A percentile compares a stretch with the other conserved stretches of the same genome.
Evolutionary conservation across 2,329 filamentous ascomycete species (phyloP).

Genomic region (Fusarium longipes): DNA sequence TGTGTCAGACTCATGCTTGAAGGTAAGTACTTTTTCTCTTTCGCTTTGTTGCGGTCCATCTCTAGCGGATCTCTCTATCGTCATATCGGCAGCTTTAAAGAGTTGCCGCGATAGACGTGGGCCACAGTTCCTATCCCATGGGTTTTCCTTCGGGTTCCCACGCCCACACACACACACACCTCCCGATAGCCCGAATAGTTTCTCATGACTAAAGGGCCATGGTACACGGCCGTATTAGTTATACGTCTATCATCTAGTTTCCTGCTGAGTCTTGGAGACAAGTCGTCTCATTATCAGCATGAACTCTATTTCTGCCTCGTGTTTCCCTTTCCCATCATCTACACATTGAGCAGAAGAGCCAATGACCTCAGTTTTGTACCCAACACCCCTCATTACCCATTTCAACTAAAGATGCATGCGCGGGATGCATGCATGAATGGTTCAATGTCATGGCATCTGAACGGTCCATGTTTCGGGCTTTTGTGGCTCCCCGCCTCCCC

Average conservation of each 20-base stretch:
- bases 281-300: not conserved
- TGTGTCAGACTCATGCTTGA: not conserved
- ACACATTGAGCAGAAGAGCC: not conserved
- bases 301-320: conserved; percentile 5
- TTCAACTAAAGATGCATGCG: conserved; percentile 36
- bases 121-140: conserved; percentile 28
- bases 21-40: conserved; percentile 22
- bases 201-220: conserved; percentile 44
- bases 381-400: conserved; percentile 4
- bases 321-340: not conserved
- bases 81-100: not conserved
- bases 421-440: conserved; percentile 47
- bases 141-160: conserved; percentile 22
- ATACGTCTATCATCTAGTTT: conserved; percentile 28
- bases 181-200: conserved; percentile 21
- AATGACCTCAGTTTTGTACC: not conserved
- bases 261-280: not conserved
- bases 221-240: conserved; percentile 27
- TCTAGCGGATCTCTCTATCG: not conserved
- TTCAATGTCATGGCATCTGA: conserved; percentile 15
- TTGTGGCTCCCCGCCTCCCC: conserved; percentile 27
- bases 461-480: conserved; percentile 9
- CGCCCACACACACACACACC: conserved; percentile 28
- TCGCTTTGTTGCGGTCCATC: not conserved
- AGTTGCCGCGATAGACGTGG: conserved; percentile 36